Conservation (phyloP, 2,329 filamentous ascomycete genomes). For the Pseudocercospora ulei region DNA sequence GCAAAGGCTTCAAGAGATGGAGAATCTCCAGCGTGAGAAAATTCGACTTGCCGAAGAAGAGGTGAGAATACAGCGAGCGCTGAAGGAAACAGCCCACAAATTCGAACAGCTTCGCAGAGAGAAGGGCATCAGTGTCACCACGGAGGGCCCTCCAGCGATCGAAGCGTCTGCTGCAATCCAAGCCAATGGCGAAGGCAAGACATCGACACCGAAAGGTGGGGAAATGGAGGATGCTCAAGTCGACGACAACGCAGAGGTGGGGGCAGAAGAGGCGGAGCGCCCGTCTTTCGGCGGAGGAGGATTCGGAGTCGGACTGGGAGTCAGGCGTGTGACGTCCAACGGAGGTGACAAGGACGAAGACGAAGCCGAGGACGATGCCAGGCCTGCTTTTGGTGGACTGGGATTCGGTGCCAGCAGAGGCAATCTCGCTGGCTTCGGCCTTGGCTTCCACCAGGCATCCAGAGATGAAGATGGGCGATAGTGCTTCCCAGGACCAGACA, state of each 20-base stretch:
- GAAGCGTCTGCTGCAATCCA: conserved; percentile 11
- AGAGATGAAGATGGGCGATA: conserved; percentile 8
- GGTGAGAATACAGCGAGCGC: conserved; percentile 65
- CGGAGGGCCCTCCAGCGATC: conserved; percentile 11
- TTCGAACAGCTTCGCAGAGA: conserved; percentile 52
- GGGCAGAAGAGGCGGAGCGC: conserved; percentile 13
- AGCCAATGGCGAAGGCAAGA: neutral
- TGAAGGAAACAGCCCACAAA: conserved; percentile 69
- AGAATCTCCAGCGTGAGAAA: conserved; percentile 59
- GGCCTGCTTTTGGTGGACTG: conserved; percentile 16
- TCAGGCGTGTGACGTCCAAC: conserved; percentile 8
- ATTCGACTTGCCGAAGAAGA: conserved; percentile 59
- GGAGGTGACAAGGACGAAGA: conserved; percentile 18
- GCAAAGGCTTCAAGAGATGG: conserved; percentile 53
- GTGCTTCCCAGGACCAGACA: too few relatives aligned
- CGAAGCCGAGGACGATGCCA: conserved; percentile 19
- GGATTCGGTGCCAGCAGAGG: conserved; percentile 16
- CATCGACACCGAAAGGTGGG: conserved; percentile 9
- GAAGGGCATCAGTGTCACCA: conserved; percentile 33
- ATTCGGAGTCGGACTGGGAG: conserved; percentile 3
- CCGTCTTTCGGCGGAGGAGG: conserved; percentile 4
- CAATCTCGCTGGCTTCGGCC: conserved; percentile 18
- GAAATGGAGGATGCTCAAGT: conserved; percentile 23
- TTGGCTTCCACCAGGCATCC: conserved; percentile 12
- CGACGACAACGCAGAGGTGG: conserved; percentile 17